These are phyloP conservation scores for Xylaria nigripes DNA, from an alignment of 495 filamentous ascomycete genomes.

Conservation along the genomic window DNA sequence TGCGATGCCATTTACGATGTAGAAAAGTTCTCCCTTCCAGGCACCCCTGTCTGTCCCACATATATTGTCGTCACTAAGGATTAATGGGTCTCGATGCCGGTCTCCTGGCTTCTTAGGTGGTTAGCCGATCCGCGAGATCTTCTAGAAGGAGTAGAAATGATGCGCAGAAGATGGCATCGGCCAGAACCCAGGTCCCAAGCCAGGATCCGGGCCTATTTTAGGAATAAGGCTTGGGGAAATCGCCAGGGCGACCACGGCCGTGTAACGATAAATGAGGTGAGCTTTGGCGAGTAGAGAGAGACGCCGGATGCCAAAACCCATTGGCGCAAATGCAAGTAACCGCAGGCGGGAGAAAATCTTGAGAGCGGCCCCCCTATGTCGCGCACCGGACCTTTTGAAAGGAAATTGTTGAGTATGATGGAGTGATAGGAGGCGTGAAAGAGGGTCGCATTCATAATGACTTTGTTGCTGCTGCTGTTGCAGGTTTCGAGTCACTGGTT, in stretches of 20 bases:
- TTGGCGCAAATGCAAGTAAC: conserved; percentile 20
- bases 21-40: not conserved
- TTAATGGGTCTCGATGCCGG: conserved; percentile 5
- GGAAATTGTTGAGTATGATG: conserved; percentile 10
- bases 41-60: not conserved
- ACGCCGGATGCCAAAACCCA: conserved; percentile 5
- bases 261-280: conserved; percentile 14
- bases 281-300: conserved; percentile 12
- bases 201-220: conserved; percentile 9
- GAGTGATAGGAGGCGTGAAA: not conserved
- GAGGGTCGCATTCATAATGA: conserved; percentile 4
- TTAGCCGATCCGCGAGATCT: conserved; percentile 18
- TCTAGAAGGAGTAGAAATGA: conserved; percentile 22
- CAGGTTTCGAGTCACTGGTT: not conserved
- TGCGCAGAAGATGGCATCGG: conserved; percentile 17
- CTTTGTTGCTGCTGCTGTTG: conserved; percentile 4
- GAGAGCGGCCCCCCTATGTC: conserved; percentile 21
- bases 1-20: not conserved
- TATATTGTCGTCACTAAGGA: not conserved
- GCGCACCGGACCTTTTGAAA: conserved; percentile 17
- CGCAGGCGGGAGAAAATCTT: conserved; percentile 20
- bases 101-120: conserved; percentile 3
- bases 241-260: conserved; percentile 6
- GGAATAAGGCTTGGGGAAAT: conserved; percentile 9
- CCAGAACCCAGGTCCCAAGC: conserved; percentile 3